These are phyloP conservation scores for Candida khao-thaluensis DNA, from an alignment of 805 yeast species.

Conservation along the genomic window DNA sequence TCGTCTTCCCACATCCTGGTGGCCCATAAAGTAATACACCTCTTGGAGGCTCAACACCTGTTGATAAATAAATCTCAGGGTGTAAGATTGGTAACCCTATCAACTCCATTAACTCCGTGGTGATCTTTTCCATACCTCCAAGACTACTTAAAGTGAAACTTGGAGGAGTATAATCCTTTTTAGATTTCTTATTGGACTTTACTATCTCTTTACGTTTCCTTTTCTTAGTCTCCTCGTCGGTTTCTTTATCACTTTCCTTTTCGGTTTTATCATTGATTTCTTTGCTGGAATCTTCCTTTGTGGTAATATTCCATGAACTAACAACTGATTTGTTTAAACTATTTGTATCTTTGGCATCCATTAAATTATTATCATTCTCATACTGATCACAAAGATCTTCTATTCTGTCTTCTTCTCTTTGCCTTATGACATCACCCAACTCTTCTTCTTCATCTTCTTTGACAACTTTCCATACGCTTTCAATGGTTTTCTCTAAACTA, in stretches of 20 bases:
- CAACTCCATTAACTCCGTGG: constrained; percentile 82
- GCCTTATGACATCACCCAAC: constrained; percentile 33
- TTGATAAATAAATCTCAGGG: constrained; percentile 82
- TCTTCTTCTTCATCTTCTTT: constrained; percentile 64
- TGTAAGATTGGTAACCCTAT: constrained; percentile 90
- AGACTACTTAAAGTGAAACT: constrained; percentile 63
- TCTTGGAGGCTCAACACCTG: constrained; percentile 94
- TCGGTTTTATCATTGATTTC: not conserved
- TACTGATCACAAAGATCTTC: constrained; percentile 40
- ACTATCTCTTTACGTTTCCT: constrained; percentile 53
- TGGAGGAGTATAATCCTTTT: constrained; percentile 67
- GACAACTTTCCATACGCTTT: constrained; percentile 53
- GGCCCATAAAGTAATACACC: constrained; percentile 96
- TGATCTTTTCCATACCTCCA: constrained; percentile 88
- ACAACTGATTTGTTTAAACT: constrained; percentile 75
- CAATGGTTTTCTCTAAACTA: constrained; percentile 61
- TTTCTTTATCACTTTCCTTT: constrained; percentile 3
- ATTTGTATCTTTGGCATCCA: constrained; percentile 67
- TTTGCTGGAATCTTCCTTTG: not conserved
- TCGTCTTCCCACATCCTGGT: constrained; percentile 98
- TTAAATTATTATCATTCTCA: constrained; percentile 45
- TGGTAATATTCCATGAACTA: constrained; percentile 55
- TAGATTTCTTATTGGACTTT: constrained; percentile 24
- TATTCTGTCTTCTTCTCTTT: constrained; percentile 20
- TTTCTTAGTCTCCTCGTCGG: constrained; percentile 27